phyloP scores from a whole-genome alignment of 1,284 basidiomycete genomes.

The Austroboletus novae-zelandiae region DNA sequence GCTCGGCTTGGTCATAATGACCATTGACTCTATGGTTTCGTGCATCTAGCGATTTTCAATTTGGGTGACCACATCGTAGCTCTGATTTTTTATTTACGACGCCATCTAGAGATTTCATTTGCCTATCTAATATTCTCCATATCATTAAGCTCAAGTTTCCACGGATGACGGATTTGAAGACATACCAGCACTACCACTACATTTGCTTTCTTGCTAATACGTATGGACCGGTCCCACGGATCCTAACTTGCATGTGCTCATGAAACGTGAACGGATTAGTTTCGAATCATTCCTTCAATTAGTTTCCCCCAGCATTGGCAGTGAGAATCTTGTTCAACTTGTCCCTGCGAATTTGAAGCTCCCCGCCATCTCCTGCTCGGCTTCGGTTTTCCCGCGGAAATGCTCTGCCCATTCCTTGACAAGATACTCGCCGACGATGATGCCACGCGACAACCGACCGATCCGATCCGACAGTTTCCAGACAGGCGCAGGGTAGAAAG shows the following conservation, averaged over 20 bases:
- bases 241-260: too few species aligned
- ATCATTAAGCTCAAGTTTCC: background rate
- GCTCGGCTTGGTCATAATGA: conserved; percentile 38
- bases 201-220: too few species aligned
- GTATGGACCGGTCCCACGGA: too few species aligned
- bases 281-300: background rate
- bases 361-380: conserved; percentile 56
- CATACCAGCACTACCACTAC: too few species aligned
- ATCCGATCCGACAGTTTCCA: conserved; percentile 47
- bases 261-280: too few species aligned
- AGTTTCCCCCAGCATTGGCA: conserved; percentile 29
- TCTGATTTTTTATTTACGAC: background rate
- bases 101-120: background rate
- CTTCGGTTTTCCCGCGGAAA: conserved; percentile 53
- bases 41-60: background rate
- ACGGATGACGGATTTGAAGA: too few species aligned
- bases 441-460: conserved; percentile 52
- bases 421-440: conserved; percentile 62
- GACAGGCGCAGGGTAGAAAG: conserved; percentile 50
- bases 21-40: conserved; percentile 24
- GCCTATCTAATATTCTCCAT: background rate
- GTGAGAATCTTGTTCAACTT: conserved; percentile 48
- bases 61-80: background rate
- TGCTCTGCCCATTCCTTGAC: conserved; percentile 63
- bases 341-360: conserved; percentile 58